phyloP scores from a whole-genome alignment of 768 basidiomycete genomes.

The Phylloporus arenicola region DNA sequence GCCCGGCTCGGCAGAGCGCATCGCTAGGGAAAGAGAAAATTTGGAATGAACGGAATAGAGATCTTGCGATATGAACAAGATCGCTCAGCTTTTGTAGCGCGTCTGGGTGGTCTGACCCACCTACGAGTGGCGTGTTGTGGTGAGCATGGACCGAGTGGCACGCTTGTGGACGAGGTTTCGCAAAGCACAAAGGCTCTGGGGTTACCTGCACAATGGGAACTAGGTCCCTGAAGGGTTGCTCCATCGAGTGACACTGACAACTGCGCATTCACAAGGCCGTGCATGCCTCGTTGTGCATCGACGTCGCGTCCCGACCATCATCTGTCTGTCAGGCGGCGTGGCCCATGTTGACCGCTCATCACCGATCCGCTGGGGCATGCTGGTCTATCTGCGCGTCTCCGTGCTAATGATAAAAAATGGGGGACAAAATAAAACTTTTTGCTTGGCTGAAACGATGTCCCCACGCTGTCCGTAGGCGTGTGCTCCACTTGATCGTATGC shows the following conservation, averaged over 20 bases:
- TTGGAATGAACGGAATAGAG: neutral
- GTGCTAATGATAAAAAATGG: neutral
- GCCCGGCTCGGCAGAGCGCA: constrained; percentile 4
- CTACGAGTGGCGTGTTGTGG: neutral
- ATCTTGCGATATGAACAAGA: neutral
- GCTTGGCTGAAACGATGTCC: constrained; percentile 4
- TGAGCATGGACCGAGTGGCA: neutral
- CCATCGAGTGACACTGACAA: constrained; percentile 1
- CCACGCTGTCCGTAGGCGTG: neutral
- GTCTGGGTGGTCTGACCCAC: constrained; percentile 4
- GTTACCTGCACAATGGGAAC: neutral
- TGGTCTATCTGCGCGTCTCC: neutral
- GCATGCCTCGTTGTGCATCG: constrained; percentile 6
- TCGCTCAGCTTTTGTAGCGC: constrained; percentile 12
- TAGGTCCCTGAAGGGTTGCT: constrained; percentile 1
- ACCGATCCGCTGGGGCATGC: constrained; percentile 1
- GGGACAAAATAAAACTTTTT: neutral
- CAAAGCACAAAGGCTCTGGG: neutral
- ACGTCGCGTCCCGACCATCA: neutral
- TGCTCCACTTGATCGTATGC: neutral
- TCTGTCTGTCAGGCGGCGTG: neutral
- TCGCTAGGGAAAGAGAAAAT: neutral
- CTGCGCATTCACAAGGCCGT: constrained; percentile 5
- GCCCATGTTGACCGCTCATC: neutral
- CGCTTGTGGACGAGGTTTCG: neutral